Base-by-base conservation (phyloP, 2,329 filamentous ascomycete species). In the Penicillium italicum region DNA sequence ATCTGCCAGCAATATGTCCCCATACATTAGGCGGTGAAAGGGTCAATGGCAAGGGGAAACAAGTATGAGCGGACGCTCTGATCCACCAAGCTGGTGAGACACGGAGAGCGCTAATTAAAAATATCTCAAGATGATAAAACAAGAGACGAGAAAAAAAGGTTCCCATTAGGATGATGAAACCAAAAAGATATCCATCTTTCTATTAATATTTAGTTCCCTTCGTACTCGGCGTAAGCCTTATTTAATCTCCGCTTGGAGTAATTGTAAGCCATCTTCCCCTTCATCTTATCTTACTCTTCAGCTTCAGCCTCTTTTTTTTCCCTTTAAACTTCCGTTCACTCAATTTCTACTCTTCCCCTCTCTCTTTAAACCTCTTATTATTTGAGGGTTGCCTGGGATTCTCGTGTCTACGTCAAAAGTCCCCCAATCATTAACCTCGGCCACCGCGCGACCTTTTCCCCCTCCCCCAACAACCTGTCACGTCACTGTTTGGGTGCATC, bases 391-490 rank as follows among this genome's bases (percentile, higher is more conserved):
- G 34, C 40, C 51, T 50, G 38, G 34, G 53, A 59, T 51, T 50
- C 43, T 58, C 48, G 50, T 53, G 43, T 45, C 36, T 26, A 58
- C 50, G 40, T 54, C 44, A 47, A 44, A 42, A 12, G n/a, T 0
- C 16, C 14, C 48, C 40, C 40, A 31, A 57, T 51, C 53, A 47
- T 68, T 64, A 66, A 61, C 65, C 65, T 62, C 62, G 59, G 57
- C 59, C 62, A 65, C 38, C 24, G 28, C 34, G 34, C 47, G 20
- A 63, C 69, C 66, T 68, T 64, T 66, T 66, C 67, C 67, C 59
- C 38, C 45, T 41, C 24, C 50, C 57, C 54, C 50, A 57, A 57
- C 42, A 45, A 36, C 33, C 31, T 44, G 54, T 57, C 59, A 61
- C 57, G 44, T 62, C 58, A 61, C 58, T 63, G 53, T 42, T 55